These are phyloP conservation scores for Pontederia paniculata DNA, from an alignment of 176 grass and related monocot species.

Conservation along the genomic window DNA sequence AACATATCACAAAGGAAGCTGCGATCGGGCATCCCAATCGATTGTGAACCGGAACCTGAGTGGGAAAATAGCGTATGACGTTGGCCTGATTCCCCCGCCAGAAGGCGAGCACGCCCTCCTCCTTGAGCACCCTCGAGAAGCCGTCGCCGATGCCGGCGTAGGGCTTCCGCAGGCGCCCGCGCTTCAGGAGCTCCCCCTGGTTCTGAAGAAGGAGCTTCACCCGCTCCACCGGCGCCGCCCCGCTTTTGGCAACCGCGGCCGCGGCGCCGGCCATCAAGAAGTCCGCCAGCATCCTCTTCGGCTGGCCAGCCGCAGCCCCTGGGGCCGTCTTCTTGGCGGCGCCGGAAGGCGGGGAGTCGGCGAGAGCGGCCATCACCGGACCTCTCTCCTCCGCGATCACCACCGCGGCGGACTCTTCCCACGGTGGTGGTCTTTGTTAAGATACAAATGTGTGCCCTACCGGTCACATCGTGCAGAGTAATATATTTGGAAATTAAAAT, in stretches of 20 bases:
- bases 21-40: no score
- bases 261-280: conserved; percentile 79
- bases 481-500: no score
- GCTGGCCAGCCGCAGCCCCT: neutral
- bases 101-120: conserved; percentile 60
- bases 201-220: conserved; percentile 96
- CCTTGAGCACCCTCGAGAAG: conserved; percentile 59
- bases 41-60: conserved; percentile 31
- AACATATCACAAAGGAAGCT: no score
- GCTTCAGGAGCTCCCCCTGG: conserved; percentile 71
- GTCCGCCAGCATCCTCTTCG: conserved; percentile 48
- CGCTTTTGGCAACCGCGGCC: conserved; percentile 66
- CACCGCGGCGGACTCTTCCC: no score
- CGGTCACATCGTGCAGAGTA: no score
- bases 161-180: conserved; percentile 52
- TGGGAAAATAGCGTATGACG: conserved; percentile 91
- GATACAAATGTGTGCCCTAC: no score
- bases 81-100: conserved; percentile 94
- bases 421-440: no score
- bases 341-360: no score
- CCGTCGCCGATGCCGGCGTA: conserved; percentile 51
- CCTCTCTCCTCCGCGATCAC: no score
- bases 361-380: no score
- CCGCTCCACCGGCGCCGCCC: conserved; percentile 67
- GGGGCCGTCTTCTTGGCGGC: neutral